A percentile compares a stretch with the other conserved stretches of the same genome.
Conservation (phyloP, 2,329 filamentous ascomycete genomes). For the Capronia epimyces region DNA sequence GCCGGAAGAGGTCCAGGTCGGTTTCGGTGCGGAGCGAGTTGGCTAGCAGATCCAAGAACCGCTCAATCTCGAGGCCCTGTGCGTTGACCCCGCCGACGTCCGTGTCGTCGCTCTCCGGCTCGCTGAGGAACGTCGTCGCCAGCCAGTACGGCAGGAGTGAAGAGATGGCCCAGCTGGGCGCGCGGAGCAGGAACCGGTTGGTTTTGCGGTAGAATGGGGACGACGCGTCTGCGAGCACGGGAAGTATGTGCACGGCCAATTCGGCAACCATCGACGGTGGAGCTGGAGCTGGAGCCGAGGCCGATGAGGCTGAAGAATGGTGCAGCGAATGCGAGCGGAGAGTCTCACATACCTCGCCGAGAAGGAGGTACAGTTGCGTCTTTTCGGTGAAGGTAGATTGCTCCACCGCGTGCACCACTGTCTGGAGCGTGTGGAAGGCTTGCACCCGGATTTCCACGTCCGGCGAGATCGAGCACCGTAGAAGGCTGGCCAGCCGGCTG, state of each 20-base stretch:
- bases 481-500: constrained; percentile 63
- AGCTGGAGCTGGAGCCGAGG: constrained; percentile 37
- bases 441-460: constrained; percentile 73
- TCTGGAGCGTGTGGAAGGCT: constrained; percentile 63
- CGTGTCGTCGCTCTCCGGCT: constrained; percentile 65
- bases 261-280: constrained; percentile 70
- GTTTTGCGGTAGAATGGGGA: constrained; percentile 81
- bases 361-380: constrained; percentile 61
- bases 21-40: constrained; percentile 24
- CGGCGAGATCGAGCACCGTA: constrained; percentile 69
- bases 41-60: constrained; percentile 37
- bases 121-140: constrained; percentile 66
- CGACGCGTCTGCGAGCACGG: constrained; percentile 67
- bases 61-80: constrained; percentile 43
- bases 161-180: constrained; percentile 64
- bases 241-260: constrained; percentile 63
- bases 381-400: constrained; percentile 65
- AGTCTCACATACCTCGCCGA: constrained; percentile 76
- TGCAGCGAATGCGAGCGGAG: neutral
- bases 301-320: neutral
- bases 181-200: constrained; percentile 74
- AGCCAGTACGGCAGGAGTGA: constrained; percentile 56
- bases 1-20: constrained; percentile 48
- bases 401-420: constrained; percentile 35
- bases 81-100: constrained; percentile 26